Base-by-base conservation (phyloP, 2,329 filamentous ascomycete species). In the Harringtonia lauricola region DNA sequence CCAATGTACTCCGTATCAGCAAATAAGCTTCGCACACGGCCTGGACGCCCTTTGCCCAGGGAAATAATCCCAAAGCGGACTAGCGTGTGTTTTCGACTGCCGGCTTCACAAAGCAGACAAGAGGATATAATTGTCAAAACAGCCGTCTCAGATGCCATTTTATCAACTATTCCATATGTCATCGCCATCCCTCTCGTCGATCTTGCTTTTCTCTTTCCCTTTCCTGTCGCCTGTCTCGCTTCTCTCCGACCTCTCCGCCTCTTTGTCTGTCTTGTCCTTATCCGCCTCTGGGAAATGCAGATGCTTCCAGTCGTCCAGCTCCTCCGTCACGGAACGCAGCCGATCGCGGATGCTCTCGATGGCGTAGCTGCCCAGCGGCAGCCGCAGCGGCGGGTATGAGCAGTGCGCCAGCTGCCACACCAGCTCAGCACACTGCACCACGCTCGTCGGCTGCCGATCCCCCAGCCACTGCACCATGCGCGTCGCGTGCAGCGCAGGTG, bases 341-440 rank as follows among this genome's bases (percentile, higher is more conserved):
- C 90, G 74, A 64, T 98, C 92, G 15, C 92, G 72, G 41, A 96
- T 94, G 60, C 89, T 95, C 61, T 98, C 90, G 31, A 96, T 90
- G 2, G 92, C 90, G 64, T 94, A 96, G 51, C 81, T 94, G 0
- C 92, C 92, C 21, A 96, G 64, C n/a, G 95, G 67, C 46, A 98
- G 64, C 29, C 92, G 69, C 50, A 96, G 61, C 0, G 92, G 92
- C 40, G 92, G 92, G 59, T 88, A 95, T n/a, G 80, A 83, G 64
- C 90, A 96, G 67, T 96, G 92, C 0, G 83, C 92, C 36, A 96
- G 66, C 67, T 95, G 81, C 92, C 92, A 96, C 8, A 95, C 82
- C 45, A 96, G 66, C 66, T 96, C 88, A 3, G 88, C 88, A 47
- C 88, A 90, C 63, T 94, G 95, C 43, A 95, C 82, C 1, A 87